Conservation (phyloP, 176 grass and related monocot genomes). For the Poa annua region DNA sequence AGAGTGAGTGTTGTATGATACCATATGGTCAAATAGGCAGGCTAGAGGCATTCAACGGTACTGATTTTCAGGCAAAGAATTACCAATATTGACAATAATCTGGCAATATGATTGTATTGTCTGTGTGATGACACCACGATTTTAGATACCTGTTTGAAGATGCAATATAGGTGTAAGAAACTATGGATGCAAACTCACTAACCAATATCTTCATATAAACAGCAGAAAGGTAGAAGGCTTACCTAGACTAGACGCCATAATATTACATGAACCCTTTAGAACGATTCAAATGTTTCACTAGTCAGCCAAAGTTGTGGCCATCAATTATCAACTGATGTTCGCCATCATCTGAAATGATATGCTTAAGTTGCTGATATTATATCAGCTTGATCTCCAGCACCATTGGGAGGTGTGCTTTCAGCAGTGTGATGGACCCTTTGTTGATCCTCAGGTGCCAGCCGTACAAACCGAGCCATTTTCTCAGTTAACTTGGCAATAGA, state of each 20-base stretch:
- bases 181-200: background rate
- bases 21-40: background rate
- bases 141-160: background rate
- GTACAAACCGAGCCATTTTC: constrained; percentile 50
- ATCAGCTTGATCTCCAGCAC: constrained; percentile 6
- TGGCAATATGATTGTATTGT: background rate
- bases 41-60: background rate
- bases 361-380: constrained; percentile 1
- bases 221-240: constrained; percentile 23
- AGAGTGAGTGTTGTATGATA: background rate
- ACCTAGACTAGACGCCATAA: background rate
- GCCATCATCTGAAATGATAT: constrained; percentile 4
- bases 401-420: constrained; percentile 27
- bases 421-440: constrained; percentile 27
- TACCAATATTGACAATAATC: constrained; percentile 13
- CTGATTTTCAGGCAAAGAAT: background rate
- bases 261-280: background rate
- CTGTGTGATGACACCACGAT: background rate
- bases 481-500: constrained; percentile 61
- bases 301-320: constrained; percentile 16
- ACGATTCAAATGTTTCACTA: background rate
- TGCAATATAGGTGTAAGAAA: constrained; percentile 5
- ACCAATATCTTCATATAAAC: background rate
- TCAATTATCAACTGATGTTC: background rate
- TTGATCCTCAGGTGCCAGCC: constrained; percentile 38